Base-by-base conservation (phyloP, 371 early-diverging fungal species). In the Syncephalastrum contaminatum region DNA sequence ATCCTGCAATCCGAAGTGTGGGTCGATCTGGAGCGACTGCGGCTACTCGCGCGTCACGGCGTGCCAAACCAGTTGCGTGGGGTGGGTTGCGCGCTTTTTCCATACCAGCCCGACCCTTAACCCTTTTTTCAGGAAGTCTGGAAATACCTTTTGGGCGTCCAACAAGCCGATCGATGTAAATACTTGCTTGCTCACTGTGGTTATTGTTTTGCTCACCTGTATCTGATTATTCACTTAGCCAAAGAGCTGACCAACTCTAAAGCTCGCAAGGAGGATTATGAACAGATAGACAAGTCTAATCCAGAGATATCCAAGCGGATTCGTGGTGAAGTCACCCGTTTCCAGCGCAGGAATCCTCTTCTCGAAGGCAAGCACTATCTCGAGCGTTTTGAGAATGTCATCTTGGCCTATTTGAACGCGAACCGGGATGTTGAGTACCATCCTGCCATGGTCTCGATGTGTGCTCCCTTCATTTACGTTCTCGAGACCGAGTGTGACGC, bases 141-240 rank as follows among this genome's bases (percentile, higher is more conserved):
- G 96, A 88, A 91, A 75, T 94, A 88, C 58, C 74, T 96, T 41
- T 81, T 96, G 39, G 94, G 91, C 25, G 88, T 94, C 15, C 88
- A 91, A 68, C 83, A 86, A 58, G 81, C 94, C 3, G 94, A 96
- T 73, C 81, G 93, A 54, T 90, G 93, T 88, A 84, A 78, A 84
- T 76, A 25, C 25, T 25, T 25, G 25, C 7, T 2, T 25, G 7
- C 18, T 20, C 30, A 18, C 15, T 22, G 20, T 1, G 5, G 4
- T 25, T 3, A 25, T 25, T 1, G 3, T 25, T 25, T 25, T 4
- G 25, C 25, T 25, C 25, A 25, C 7, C 25, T 7, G 7, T 25
- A 3, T 25, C 25, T 25, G 25, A 30, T 1, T 43, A 49, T 45
- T 48, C 41, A 43, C 53, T 20, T 62, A 90, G 92, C 90, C 52